Evolutionary conservation across 305 asterid species (phyloP), one percentile per base, ranked within the genome.

Genomic region (Lippia alba): DNA sequence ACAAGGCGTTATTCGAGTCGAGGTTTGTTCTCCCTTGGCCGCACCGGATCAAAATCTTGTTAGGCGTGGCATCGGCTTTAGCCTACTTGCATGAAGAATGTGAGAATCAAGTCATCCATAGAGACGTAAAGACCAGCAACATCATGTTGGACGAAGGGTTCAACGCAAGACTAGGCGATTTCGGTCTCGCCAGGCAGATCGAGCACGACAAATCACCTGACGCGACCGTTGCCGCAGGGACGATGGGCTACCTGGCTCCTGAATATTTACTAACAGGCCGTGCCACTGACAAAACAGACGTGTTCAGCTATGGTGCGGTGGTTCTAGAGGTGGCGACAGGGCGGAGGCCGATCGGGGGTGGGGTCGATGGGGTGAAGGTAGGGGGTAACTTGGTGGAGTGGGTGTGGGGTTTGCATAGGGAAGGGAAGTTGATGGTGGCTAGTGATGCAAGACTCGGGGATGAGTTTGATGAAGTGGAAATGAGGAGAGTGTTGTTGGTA

Each of bases 241-340:
- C 98, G 14, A 93, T 93, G 98, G 98, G 98, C 4, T 94, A 94
- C 74, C 70, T 91, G 46, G 98, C 98, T 8, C 97, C 98, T 0
- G 98, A 94, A 64, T 91, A 91, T 68, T 69, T 93, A 73, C 64
- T 91, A 71, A 91, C 96, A 0, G 98, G 98, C 1, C 75, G 97
- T 1, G 98, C 97, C 17, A 79, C 89, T 0, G 98, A 93, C 12
- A 91, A 87, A 69, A 89, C 92, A 1, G 97, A 93, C 33, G 88
- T 87, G 0, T 91, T 89, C 55, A 89, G 98, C 80, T 93, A 69
- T 10, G 98, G 97, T 1, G 94, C 96, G 1, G 92, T 91, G 76
- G 92, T 85, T 63, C 78, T 93, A 0, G 98, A 93, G 82, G 98
- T 93, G 81, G 97, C 85, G 12, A 79, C 91, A 19, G 98, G 98